A percentile compares a stretch with the other conserved stretches of the same genome.
Evolutionary conservation across 2,329 filamentous ascomycete species (phyloP).

Genomic region (Nigrospora sphaerica): DNA sequence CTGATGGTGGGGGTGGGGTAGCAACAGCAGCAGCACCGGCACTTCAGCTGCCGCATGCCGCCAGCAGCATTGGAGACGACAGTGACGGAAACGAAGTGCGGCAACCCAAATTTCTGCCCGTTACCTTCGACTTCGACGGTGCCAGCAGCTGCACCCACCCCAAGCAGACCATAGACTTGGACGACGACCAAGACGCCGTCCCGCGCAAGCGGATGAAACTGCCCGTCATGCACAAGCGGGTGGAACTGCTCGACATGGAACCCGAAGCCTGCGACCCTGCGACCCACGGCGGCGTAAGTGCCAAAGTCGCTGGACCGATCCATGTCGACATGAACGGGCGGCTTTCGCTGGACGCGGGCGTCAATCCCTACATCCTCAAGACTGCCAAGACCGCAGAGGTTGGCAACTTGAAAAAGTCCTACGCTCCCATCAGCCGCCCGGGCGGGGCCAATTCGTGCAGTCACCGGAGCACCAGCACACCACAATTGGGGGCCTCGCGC

Average conservation of each 20-base stretch:
- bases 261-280: slow-evolving; percentile 1
- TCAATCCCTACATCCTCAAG: slow-evolving; percentile 12
- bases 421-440: slow-evolving; percentile 30
- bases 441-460: slow-evolving; percentile 29
- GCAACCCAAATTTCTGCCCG: slow-evolving; percentile 8
- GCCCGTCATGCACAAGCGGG: slow-evolving; percentile 30
- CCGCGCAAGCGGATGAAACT: slow-evolving; percentile 31
- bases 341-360: slow-evolving; percentile 10
- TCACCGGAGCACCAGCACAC: slow-evolving; percentile 18
- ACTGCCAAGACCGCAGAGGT: slow-evolving; percentile 5
- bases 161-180: slow-evolving; percentile 16
- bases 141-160: slow-evolving; percentile 3
- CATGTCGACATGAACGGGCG: slow-evolving; percentile 9
- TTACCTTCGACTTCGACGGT: slow-evolving; percentile 21
- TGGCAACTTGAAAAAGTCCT: slow-evolving; percentile 22
- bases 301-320: slow-evolving; percentile 6
- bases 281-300: slow-evolving; percentile 6
- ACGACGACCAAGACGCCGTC: slow-evolving; percentile 20
- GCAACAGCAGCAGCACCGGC: slow-evolving; percentile 6
- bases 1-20: slow-evolving; percentile 37
- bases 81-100: slow-evolving; percentile 1
- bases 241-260: slow-evolving; percentile 22
- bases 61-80: slow-evolving; percentile 5
- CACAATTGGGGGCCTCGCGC: slow-evolving; percentile 12
- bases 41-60: slow-evolving; percentile 3